A percentile compares a stretch with the other conserved stretches of the same genome.
Evolutionary conservation across 164 flowering plant genomes (phyloP).

Genomic region (Tetracentron sinense): DNA sequence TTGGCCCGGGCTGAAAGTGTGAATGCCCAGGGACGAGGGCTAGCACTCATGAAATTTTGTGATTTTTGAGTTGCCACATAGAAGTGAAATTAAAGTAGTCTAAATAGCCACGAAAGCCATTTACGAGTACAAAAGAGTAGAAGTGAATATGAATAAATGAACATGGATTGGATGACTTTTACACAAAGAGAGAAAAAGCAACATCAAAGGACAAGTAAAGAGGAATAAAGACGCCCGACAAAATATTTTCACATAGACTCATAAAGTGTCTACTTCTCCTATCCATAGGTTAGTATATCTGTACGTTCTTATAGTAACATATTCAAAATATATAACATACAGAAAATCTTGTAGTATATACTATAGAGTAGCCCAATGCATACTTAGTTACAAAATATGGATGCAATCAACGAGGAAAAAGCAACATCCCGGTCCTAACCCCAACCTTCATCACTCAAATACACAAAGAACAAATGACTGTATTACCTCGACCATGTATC

Average conservation of each 20-base stretch:
- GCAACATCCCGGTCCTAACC: neutral
- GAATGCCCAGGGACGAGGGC: too few relatives aligned
- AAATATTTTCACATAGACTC: neutral
- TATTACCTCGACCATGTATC: neutral
- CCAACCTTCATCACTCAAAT: neutral
- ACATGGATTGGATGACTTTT: too few relatives aligned
- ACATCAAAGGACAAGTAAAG: neutral
- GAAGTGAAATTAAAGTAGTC: too few relatives aligned
- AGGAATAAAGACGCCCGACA: neutral
- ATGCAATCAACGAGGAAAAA: conserved; percentile 14
- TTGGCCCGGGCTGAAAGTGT: too few relatives aligned
- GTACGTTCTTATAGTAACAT: neutral
- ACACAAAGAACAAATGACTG: conserved; percentile 1
- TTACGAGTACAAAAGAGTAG: too few relatives aligned
- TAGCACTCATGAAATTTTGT: too few relatives aligned
- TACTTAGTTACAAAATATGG: conserved; percentile 7
- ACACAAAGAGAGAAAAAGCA: neutral
- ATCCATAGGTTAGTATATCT: neutral
- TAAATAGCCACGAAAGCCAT: too few relatives aligned
- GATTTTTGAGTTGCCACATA: too few relatives aligned
- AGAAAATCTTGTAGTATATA: neutral
- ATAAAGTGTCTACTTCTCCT: neutral
- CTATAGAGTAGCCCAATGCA: neutral
- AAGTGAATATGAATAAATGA: neutral
- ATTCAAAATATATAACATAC: neutral